Evolutionary conservation across 2,329 filamentous ascomycete species (phyloP).

Genomic region (Calonectria fujianensis): DNA sequence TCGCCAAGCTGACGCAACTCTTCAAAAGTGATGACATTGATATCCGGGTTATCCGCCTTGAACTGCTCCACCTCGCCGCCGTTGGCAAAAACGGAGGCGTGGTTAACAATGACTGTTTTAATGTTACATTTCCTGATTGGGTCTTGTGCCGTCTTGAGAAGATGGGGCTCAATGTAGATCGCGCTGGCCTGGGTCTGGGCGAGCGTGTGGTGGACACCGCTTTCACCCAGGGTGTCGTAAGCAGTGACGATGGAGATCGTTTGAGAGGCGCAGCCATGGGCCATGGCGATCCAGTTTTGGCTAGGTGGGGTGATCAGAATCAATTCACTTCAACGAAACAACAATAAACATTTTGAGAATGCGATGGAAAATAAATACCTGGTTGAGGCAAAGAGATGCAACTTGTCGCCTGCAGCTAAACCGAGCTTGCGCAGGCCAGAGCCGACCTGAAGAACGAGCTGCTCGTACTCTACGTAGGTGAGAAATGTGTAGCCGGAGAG

Average conservation of each 20-base stretch:
- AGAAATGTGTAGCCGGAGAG: slow-evolving; percentile 84
- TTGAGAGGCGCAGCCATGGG: slow-evolving; percentile 87
- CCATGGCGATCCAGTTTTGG: slow-evolving; percentile 87
- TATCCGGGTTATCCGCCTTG: slow-evolving; percentile 71
- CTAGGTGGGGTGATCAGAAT: slow-evolving; percentile 61
- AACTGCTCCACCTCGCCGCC: slow-evolving; percentile 72
- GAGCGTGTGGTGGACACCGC: slow-evolving; percentile 89
- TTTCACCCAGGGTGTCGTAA: slow-evolving; percentile 92
- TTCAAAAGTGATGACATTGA: slow-evolving; percentile 72
- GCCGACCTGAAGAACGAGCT: slow-evolving; percentile 80
- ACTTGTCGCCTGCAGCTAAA: slow-evolving; percentile 76
- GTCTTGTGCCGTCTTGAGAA: slow-evolving; percentile 76
- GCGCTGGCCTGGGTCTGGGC: slow-evolving; percentile 86
- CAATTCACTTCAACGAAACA: not conserved
- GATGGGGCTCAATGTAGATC: slow-evolving; percentile 90
- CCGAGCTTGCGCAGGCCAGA: slow-evolving; percentile 84
- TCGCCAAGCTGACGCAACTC: slow-evolving; percentile 74
- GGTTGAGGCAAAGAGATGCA: slow-evolving; percentile 89
- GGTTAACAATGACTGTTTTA: slow-evolving; percentile 78
- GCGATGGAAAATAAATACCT: slow-evolving; percentile 69
- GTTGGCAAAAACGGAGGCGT: slow-evolving; percentile 71
- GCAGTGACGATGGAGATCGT: slow-evolving; percentile 94
- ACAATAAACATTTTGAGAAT: accelerated
- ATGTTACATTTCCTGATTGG: slow-evolving; percentile 74
- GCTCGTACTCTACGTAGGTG: slow-evolving; percentile 86